Evolutionary conservation across 2,329 filamentous ascomycete species (phyloP), one percentile per base, ranked within the genome.

Genomic region (Neurospora crassa): DNA sequence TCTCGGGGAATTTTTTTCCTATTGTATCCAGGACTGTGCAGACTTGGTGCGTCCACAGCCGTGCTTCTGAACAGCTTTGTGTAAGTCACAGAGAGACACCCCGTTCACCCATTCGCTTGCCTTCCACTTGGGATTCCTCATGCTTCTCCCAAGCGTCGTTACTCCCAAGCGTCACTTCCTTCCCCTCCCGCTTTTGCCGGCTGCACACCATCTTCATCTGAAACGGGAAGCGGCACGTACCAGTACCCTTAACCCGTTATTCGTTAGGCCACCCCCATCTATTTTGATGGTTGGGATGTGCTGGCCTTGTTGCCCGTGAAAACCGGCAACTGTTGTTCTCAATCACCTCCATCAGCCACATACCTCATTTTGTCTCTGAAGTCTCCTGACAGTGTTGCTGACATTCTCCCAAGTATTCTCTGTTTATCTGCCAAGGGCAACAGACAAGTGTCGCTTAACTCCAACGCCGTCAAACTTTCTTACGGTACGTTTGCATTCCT

Each of bases 171-270:
- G 68, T 72, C 67, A 70, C 68, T 71, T 20, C 45, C 42, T 63
- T 37, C 53, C 53, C 73, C 71, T 74, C 67, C 72, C 74, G 71
- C 71, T 68, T 69, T 68, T 67, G 59, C 70, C 70, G 69, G 67
- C 73, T 74, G 71, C 76, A 76, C 72, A 73, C 70, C 74, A 71
- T 70, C 41, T 68, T 71, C 47, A 69, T 63, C 53, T 63, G 53
- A 63, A 63, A 63, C 53, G 53, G 53, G 53, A 63, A 63, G 53
- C 53, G 53, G 53, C 53, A 63, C 53, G 29, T 63, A 63, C 10
- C 53, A 63, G 29, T 63, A 63, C 53, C 29, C 24, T 63, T 24
- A 63, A 63, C 53, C 53, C 16, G 53, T 63, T 24, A 63, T 37
- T 63, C 53, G 16, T 63, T 63, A 63, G 53, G 24, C 14, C 53